Evolutionary conservation across 2,329 filamentous ascomycete genomes (phyloP), one percentile per base, ranked within the genome.

Genomic region (Metarhizium humberi): DNA sequence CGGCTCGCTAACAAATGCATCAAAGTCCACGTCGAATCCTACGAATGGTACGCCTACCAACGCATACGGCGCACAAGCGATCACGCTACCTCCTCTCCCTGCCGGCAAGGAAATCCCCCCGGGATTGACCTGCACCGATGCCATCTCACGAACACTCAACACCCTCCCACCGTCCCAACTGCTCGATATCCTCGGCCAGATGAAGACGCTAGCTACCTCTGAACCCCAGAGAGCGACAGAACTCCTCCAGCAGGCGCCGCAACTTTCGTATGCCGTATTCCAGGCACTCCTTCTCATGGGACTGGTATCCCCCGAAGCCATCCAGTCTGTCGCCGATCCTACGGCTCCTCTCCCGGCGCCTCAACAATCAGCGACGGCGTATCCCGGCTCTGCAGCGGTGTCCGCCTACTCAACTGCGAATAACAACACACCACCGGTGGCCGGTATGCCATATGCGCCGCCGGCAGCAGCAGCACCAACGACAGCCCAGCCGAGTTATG

Each of bases 241-340:
- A 66, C 83, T 97, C 45, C 82, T 99, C 46, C 80, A 87, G 59
- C 87, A 92, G 73, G 91, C 92, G 1, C 94, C 94, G 0, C 94
- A 99, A 72, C 84, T 99, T 48, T 85, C 90, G 4, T 97, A 95
- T 65, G 94, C 94, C 56, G 87, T 97, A 61, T 97, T 97, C 74
- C 92, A 97, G 72, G 88, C 92, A 29, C 80, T 97, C 10, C 82
- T 97, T 2, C 82, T 96, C 42, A 94, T 97, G 82, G 90, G 91
- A 49, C 84, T 97, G 10, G 90, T 97, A 55, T 92, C 94, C 56
- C 88, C 90, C 14, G 85, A 86, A 63, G 85, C 91, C 3, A 85
- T 97, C 54, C 82, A 86, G 59, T 86, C 87, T 4, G 89, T 97
- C 34, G 80, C 96, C 53, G 88, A 95, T 65, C 73, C 76, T 4